A percentile compares a stretch with the other conserved stretches of the same genome.
Evolutionary conservation across 169 alveolate species (phyloP).

Genomic region (Plasmodium billcollinsi): DNA sequence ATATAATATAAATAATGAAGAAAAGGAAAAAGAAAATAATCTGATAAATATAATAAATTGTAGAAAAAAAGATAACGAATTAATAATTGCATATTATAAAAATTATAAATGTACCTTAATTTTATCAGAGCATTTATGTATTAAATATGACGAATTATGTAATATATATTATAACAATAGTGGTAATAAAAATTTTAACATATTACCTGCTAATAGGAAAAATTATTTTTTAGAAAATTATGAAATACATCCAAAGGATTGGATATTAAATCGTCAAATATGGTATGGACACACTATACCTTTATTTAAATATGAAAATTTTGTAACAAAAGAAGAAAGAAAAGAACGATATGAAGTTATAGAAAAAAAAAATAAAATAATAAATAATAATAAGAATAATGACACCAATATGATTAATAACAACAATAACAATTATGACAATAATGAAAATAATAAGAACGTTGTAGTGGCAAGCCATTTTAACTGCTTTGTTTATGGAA

Average conservation of each 20-base stretch:
- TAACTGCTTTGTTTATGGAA: constrained; percentile 35
- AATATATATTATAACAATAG: constrained; percentile 10
- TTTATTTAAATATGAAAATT: constrained; percentile 31
- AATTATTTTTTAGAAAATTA: constrained; percentile 14
- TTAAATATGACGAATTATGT: constrained; percentile 17
- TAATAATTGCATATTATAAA: constrained; percentile 29
- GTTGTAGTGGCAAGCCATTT: neutral
- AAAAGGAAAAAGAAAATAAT: neutral
- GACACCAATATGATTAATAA: too few relatives aligned
- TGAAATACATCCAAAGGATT: neutral
- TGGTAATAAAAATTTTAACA: neutral
- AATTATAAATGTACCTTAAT: constrained; percentile 17
- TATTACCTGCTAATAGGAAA: constrained; percentile 35
- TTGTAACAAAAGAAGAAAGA: neutral
- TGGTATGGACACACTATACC: constrained; percentile 45
- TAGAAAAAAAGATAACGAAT: neutral
- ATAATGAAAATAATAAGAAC: too few relatives aligned
- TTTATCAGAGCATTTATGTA: constrained; percentile 26
- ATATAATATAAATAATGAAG: neutral
- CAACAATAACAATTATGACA: too few relatives aligned
- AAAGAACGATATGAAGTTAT: neutral
- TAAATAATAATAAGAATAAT: too few relatives aligned
- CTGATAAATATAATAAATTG: neutral
- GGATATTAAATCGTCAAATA: constrained; percentile 43
- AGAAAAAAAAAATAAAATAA: too few relatives aligned